These are phyloP conservation scores for Tulasnella sp. DNA, from an alignment of 768 basidiomycete genomes.

Conservation along the genomic window DNA sequence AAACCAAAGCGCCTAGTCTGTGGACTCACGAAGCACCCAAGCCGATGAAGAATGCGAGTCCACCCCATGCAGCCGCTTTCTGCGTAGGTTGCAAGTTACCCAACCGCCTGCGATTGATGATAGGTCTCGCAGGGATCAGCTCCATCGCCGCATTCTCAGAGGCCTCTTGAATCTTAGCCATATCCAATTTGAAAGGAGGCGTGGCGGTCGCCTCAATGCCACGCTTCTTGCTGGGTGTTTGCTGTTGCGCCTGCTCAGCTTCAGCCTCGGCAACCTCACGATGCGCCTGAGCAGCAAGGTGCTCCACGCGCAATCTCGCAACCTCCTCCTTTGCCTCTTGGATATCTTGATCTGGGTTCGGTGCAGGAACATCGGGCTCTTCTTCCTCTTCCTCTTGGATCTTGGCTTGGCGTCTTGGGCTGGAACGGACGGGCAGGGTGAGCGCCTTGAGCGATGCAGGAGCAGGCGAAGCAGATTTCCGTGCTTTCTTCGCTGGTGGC, in stretches of 20 bases:
- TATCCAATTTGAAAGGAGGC: slow-evolving; percentile 50
- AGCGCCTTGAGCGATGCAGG: slow-evolving; percentile 30
- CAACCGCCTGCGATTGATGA: slow-evolving; percentile 25
- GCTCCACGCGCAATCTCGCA: slow-evolving; percentile 52
- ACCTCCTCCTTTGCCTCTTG: slow-evolving; percentile 71
- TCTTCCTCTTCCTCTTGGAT: slow-evolving; percentile 45
- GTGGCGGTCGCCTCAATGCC: slow-evolving; percentile 45
- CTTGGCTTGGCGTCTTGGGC: slow-evolving; percentile 23
- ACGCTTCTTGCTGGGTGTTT: slow-evolving; percentile 33
- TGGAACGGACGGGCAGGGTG: slow-evolving; percentile 28
- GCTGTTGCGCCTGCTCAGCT: slow-evolving; percentile 15
- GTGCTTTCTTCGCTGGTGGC: slow-evolving; percentile 9
- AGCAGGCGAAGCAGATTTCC: slow-evolving; percentile 20
- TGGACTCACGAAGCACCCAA: slow-evolving; percentile 70
- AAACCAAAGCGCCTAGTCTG: too few relatives aligned
- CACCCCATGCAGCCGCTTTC: slow-evolving; percentile 74
- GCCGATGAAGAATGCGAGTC: slow-evolving; percentile 73
- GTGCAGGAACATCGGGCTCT: slow-evolving; percentile 40
- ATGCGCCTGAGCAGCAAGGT: slow-evolving; percentile 28
- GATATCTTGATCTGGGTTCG: slow-evolving; percentile 61
- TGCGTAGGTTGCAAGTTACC: slow-evolving; percentile 48
- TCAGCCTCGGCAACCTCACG: slow-evolving; percentile 20
- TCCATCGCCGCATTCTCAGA: slow-evolving; percentile 38
- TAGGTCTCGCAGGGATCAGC: slow-evolving; percentile 54
- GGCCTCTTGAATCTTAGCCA: slow-evolving; percentile 34